These are phyloP conservation scores for Austropuccinia psidii DNA, from an alignment of 1,284 basidiomycete genomes.

Conservation along the genomic window DNA sequence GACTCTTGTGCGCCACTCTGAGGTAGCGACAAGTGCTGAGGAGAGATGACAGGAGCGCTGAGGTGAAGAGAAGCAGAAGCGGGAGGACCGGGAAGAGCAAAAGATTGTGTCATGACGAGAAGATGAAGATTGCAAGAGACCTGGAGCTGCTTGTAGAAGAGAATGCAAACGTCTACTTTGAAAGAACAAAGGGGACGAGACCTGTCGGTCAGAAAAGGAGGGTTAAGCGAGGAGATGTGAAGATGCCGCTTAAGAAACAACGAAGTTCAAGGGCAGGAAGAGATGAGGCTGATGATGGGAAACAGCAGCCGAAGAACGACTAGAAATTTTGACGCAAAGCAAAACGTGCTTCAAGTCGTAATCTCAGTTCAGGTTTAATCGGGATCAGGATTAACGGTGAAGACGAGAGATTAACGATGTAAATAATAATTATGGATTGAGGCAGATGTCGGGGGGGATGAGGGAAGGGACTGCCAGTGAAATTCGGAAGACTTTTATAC, in stretches of 20 bases:
- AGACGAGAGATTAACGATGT: too few species aligned
- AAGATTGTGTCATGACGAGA: constrained; percentile 15
- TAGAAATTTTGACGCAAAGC: too few species aligned
- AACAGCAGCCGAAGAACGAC: background rate
- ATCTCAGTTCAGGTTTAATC: too few species aligned
- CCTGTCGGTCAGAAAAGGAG: background rate
- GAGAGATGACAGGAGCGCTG: constrained; percentile 11
- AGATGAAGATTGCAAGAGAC: background rate
- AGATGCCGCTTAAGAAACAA: constrained; percentile 26
- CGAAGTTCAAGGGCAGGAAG: constrained; percentile 32
- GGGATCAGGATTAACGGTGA: too few species aligned
- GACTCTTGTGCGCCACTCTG: constrained; percentile 26
- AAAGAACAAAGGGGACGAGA: background rate
- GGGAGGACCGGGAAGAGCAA: constrained; percentile 32
- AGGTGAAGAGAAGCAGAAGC: constrained; percentile 20
- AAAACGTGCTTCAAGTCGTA: too few species aligned
- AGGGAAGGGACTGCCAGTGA: too few species aligned
- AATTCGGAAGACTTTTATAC: too few species aligned
- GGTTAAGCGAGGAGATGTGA: background rate
- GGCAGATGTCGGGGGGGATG: too few species aligned
- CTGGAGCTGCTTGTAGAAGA: background rate
- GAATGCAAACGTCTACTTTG: background rate
- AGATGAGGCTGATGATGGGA: background rate
- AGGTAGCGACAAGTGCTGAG: constrained; percentile 15
- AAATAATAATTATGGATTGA: too few species aligned